These are phyloP conservation scores for Fusarium sp. DNA, from an alignment of 2,329 filamentous ascomycete genomes.

Conservation along the genomic window DNA sequence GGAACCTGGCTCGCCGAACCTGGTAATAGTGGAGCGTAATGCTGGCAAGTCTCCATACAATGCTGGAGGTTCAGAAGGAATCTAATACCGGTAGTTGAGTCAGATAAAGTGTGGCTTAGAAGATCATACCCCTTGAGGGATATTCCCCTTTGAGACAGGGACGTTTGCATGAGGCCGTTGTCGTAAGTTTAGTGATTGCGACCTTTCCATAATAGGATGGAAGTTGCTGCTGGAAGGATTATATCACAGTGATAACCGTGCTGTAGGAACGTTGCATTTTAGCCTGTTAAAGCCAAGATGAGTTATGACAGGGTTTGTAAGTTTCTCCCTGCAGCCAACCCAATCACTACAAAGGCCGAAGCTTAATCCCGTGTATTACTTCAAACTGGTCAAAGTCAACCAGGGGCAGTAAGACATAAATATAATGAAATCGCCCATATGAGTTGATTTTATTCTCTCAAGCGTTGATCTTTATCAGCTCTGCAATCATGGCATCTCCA, in stretches of 20 bases:
- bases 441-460: rapidly evolving
- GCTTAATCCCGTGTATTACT: not conserved
- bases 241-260: not conserved
- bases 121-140: not conserved
- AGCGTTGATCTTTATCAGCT: not conserved
- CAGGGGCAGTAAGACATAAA: not conserved
- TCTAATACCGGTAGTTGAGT: not conserved
- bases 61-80: not conserved
- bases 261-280: not conserved
- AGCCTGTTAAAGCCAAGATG: not conserved
- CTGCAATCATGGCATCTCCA: not conserved
- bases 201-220: not conserved
- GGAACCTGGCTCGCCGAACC: slow-evolving; percentile 8
- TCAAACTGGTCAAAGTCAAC: not conserved
- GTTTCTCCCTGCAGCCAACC: not conserved
- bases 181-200: not conserved
- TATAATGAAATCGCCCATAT: not conserved
- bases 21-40: not conserved
- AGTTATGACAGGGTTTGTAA: not conserved
- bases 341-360: not conserved
- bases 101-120: slow-evolving; percentile 6
- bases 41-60: not conserved
- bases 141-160: not conserved
- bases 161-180: not conserved
- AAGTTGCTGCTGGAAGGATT: not conserved